Evolutionary conservation across 2,329 filamentous ascomycete species (phyloP).

Genomic region (Aspergillus ruber): DNA sequence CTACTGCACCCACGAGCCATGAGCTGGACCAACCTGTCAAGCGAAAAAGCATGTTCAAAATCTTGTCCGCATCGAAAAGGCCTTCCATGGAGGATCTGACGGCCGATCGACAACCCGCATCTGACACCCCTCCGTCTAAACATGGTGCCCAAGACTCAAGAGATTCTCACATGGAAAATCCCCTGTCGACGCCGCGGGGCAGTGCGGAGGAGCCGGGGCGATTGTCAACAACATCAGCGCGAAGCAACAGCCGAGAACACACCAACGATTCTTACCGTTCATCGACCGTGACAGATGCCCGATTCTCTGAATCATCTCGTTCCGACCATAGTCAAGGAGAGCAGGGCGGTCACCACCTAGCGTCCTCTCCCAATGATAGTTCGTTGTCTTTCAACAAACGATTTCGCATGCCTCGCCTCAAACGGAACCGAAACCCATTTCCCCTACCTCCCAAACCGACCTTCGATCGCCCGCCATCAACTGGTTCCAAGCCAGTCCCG

Average conservation of each 20-base stretch:
- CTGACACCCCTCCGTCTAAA: slow-evolving; percentile 1
- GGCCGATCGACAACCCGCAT: slow-evolving; percentile 3
- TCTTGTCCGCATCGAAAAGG: slow-evolving; percentile 28
- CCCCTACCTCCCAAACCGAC: slow-evolving; percentile 72
- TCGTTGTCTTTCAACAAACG: slow-evolving; percentile 63
- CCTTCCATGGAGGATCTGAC: slow-evolving; percentile 26
- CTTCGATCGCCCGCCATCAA: slow-evolving; percentile 8
- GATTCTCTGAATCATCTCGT: slow-evolving; percentile 78
- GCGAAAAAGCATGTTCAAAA: slow-evolving; percentile 36
- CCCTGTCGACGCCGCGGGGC: slow-evolving; percentile 40
- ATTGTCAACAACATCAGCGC: slow-evolving; percentile 42
- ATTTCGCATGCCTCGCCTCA: slow-evolving; percentile 72
- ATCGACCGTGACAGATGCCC: slow-evolving; percentile 53
- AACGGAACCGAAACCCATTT: slow-evolving; percentile 71
- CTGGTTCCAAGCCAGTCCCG: slow-evolving; percentile 14
- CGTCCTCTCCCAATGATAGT: slow-evolving; percentile 58
- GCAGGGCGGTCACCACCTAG: slow-evolving; percentile 50
- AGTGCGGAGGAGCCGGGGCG: slow-evolving; percentile 58
- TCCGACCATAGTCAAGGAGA: slow-evolving; percentile 79
- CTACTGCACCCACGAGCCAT: slow-evolving; percentile 72
- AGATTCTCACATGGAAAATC: slow-evolving; percentile 23
- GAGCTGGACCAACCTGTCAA: slow-evolving; percentile 46
- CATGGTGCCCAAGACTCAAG: slow-evolving; percentile 21
- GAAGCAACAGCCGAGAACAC: slow-evolving; percentile 50
- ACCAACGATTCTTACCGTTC: slow-evolving; percentile 56